Base-by-base conservation (phyloP, 2,329 filamentous ascomycete genomes). In the Talaromyces sp. region DNA sequence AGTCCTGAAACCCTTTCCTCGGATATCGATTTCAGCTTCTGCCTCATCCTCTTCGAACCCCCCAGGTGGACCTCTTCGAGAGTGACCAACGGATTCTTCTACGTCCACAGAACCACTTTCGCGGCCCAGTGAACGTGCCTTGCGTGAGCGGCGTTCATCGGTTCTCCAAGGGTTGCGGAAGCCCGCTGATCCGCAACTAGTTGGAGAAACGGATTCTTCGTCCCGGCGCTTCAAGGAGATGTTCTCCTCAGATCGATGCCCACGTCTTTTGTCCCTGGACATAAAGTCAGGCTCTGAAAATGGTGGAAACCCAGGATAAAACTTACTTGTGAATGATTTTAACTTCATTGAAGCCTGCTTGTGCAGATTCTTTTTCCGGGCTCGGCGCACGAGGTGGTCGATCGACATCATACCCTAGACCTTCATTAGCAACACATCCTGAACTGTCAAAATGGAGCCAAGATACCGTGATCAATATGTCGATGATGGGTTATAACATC, bases 401-500 rank as follows among this genome's bases (percentile, higher is more conserved):
- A 27, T 42, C 36, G 11, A 47, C 45, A 33, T 66, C 61, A 39
- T 58, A 70, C 17, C 64, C 70, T 72, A 42, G 2, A n/a, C 36
- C 14, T 29, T 24, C 17, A 40, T 57, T 37, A 61, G 51, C 37
- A 4, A 17, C 14, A n/a, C 3, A 2, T 29, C 32, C 9, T 42
- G 22, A 6, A 22, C 3, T 7, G 8, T n/a, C 2, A 5, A 11
- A 11, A 4, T 14, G 2, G n/a, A 17, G 33, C 7, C 73, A n/a
- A 7, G 62, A 49, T 60, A 90, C 89, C 91, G 74, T 96, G 90
- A 67, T 96, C 89, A 63, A 95, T 88, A 67, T 93, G 89, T 52
- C 87, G 83, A 69, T 94, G 93, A 73, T 94, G 90, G 0, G 90
- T 95, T 60, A 95, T 92, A 53, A 96, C 86, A 68, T 96, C 90